A percentile compares a stretch with the other conserved stretches of the same genome.
Evolutionary conservation across 2,329 filamentous ascomycete genomes (phyloP).

Genomic region (Seiridium unicorne): DNA sequence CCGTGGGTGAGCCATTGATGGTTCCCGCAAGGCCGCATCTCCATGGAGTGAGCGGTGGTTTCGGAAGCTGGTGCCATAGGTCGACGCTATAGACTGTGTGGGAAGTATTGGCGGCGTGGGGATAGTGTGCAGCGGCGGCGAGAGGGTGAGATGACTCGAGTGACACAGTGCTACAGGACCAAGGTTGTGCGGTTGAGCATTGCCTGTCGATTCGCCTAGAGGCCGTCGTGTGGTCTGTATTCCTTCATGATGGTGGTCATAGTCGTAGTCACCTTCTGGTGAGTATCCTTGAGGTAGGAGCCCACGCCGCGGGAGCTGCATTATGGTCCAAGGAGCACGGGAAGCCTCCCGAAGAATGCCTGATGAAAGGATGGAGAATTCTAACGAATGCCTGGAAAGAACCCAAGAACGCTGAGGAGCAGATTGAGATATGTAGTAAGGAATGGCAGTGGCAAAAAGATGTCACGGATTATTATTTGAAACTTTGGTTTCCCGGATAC

Average conservation of each 20-base stretch:
- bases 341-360: slow-evolving; percentile 27
- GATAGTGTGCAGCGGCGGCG: slow-evolving; percentile 38
- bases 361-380: slow-evolving; percentile 29
- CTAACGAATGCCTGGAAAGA: slow-evolving; percentile 26
- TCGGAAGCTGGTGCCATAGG: slow-evolving; percentile 37
- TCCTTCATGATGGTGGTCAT: slow-evolving; percentile 41
- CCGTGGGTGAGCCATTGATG: slow-evolving; percentile 28
- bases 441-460: slow-evolving; percentile 33
- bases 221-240: slow-evolving; percentile 38
- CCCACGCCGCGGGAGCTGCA: slow-evolving; percentile 43
- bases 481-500: slow-evolving; percentile 18
- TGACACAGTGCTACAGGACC: slow-evolving; percentile 41
- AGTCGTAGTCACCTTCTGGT: slow-evolving; percentile 42
- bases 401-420: slow-evolving; percentile 31
- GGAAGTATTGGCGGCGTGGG: slow-evolving; percentile 45
- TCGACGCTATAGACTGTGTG: slow-evolving; percentile 50
- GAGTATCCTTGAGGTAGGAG: slow-evolving; percentile 52
- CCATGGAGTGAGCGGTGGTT: slow-evolving; percentile 29
- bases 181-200: slow-evolving; percentile 42
- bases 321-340: slow-evolving; percentile 21
- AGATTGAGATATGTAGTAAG: slow-evolving; percentile 33
- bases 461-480: slow-evolving; percentile 19
- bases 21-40: slow-evolving; percentile 30
- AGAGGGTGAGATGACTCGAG: slow-evolving; percentile 39
- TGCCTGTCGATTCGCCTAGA: slow-evolving; percentile 51